Conservation (phyloP, 257 asterid species). For the Anisodus acutangulus region DNA sequence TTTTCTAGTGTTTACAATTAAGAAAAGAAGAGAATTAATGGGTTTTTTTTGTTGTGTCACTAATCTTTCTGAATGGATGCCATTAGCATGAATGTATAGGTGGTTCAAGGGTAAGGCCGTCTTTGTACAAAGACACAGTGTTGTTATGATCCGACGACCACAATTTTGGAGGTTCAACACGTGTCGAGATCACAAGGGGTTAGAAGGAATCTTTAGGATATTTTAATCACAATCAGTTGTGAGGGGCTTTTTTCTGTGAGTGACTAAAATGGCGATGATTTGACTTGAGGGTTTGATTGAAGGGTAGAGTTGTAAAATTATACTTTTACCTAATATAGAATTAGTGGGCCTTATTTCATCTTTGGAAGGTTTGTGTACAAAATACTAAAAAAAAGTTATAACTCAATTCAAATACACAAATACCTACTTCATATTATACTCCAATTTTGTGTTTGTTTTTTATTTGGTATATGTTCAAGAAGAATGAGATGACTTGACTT, state of each 20-base stretch:
- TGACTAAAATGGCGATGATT: background rate
- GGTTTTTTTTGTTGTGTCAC: background rate
- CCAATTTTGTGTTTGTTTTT: background rate
- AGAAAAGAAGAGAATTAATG: background rate
- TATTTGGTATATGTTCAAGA: background rate
- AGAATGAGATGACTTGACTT: too few species aligned
- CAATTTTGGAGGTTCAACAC: background rate
- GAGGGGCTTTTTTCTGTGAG: too few species aligned
- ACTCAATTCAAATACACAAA: background rate
- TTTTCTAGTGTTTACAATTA: conserved; percentile 5
- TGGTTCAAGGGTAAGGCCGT: background rate
- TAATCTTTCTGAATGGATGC: conserved; percentile 13
- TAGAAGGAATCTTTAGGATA: background rate
- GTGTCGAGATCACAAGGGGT: background rate
- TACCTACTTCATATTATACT: background rate
- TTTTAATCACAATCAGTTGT: too few species aligned
- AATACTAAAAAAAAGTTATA: background rate
- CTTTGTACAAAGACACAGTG: fast-evolving
- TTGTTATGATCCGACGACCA: background rate
- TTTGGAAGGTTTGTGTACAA: background rate
- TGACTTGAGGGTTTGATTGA: background rate
- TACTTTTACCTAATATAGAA: background rate
- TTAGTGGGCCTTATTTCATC: background rate
- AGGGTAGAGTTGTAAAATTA: conserved; percentile 4
- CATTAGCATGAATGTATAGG: conserved; percentile 4